phyloP scores from a whole-genome alignment of 2,329 filamentous ascomycete genomes.

The Penicillium sp. region DNA sequence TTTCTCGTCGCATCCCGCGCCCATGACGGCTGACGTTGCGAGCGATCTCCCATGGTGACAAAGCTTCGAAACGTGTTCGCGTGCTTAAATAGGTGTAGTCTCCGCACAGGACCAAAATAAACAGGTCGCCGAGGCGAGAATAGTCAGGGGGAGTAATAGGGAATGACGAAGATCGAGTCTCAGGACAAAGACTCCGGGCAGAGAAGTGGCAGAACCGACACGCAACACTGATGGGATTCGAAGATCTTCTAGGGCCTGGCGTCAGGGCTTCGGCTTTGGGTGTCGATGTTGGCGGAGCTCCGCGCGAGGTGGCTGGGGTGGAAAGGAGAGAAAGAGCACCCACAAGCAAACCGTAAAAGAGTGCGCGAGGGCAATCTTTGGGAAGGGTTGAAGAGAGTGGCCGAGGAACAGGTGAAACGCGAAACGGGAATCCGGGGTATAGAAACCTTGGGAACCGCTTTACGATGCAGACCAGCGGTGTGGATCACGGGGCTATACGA shows the following conservation, averaged over 20 bases:
- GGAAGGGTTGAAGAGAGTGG: not conserved
- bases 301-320: conserved; percentile 16
- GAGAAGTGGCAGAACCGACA: not conserved
- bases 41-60: conserved; percentile 33
- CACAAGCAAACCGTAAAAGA: not conserved
- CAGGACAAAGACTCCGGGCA: not conserved
- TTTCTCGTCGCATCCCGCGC: conserved; percentile 33
- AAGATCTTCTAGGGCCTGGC: conserved; percentile 12
- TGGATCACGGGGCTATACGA: conserved; percentile 19
- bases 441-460: not conserved
- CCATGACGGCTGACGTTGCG: conserved; percentile 33
- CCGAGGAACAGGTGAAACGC: not conserved
- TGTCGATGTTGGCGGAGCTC: conserved; percentile 20
- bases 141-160: not conserved
- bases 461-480: conserved; percentile 17
- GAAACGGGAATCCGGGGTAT: conserved; percentile 13
- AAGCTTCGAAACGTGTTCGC: conserved; percentile 7
- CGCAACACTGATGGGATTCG: conserved; percentile 7
- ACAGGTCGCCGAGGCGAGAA: not conserved
- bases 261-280: conserved; percentile 17
- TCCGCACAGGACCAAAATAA: conserved; percentile 8
- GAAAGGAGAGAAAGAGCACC: not conserved
- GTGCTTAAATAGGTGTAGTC: conserved; percentile 8
- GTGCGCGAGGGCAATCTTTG: too few species aligned
- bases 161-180: conserved; percentile 1